A percentile compares a stretch with the other conserved stretches of the same genome.
Conservation (phyloP, 1,139 yeast genomes). For the Kluyveromyces sp. region DNA sequence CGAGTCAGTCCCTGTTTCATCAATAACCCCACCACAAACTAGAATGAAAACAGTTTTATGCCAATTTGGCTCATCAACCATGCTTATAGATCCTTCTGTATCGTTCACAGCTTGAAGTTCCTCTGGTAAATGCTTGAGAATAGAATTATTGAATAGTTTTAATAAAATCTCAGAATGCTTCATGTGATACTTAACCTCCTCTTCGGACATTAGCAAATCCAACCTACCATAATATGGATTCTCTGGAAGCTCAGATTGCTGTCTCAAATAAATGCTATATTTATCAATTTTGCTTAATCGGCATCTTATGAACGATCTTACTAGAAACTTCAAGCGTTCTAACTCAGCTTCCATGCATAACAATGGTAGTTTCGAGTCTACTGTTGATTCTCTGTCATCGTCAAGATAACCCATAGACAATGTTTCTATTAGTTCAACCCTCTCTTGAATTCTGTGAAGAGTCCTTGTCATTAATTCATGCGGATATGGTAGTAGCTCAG, state of each 20-base stretch:
- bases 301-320: conserved; percentile 72
- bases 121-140: conserved; percentile 60
- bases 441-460: conserved; percentile 51
- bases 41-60: conserved; percentile 69
- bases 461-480: conserved; percentile 49
- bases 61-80: conserved; percentile 74
- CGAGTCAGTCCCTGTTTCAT: conserved; percentile 29
- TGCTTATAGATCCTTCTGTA: conserved; percentile 61
- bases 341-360: conserved; percentile 87
- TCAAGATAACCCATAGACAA: conserved; percentile 44
- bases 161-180: conserved; percentile 58
- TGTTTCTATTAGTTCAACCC: conserved; percentile 63
- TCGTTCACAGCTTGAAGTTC: conserved; percentile 70
- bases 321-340: conserved; percentile 73
- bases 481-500: conserved; percentile 72
- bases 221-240: conserved; percentile 11
- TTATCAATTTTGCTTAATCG: conserved; percentile 68
- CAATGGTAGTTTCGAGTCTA: conserved; percentile 67
- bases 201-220: conserved; percentile 38
- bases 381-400: conserved; percentile 11
- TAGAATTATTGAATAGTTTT: conserved; percentile 59
- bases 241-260: conserved; percentile 20
- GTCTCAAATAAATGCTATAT: conserved; percentile 48
- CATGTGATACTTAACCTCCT: conserved; percentile 58
- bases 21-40: conserved; percentile 34